Base-by-base conservation (phyloP, 2,329 filamentous ascomycete species). In the Teratosphaeria pseudoeucalypti region DNA sequence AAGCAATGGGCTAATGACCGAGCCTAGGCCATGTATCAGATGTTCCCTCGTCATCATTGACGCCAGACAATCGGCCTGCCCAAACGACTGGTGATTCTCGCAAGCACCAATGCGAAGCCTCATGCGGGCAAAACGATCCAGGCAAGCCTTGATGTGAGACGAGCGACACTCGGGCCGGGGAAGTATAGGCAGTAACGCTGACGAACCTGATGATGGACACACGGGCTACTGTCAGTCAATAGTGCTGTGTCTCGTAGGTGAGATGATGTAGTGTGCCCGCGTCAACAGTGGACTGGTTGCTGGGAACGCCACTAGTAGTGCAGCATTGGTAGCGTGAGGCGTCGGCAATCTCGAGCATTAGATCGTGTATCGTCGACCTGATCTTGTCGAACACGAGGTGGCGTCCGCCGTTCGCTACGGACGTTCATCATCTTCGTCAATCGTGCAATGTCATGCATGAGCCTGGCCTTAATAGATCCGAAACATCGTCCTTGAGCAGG, bases 101-200 rank as follows among this genome's bases (percentile, higher is more conserved):
- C 54, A 62, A 27, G 52, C 27, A 32, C 32, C 57, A 55, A 34
- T 52, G 54, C 55, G 55, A 57, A 55, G 60, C 57, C 55, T 37
- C 60, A 59, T 61, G 60, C 60, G 59, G 34, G 39, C 47, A 14
- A 52, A 52, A 43, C 55, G 60, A 61, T 59, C 57, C 59, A 59
- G 57, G 27, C 39, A 52, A 61, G 60, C 57, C 55, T 49, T 58
- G 54, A 39, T 57, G 60, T 61, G 52, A 47, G 54, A 61, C 60
- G 47, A 55, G 34, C 19, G 10, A 14, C 43, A 49, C 43, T 49
- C 9, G 43, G 43, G 43, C 43, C 43, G 43, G 43, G 43, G 43
- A 49, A 26, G 6, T n/a, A 49, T 49, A 49, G 43, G 43, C 43
- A 54, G 52, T 34, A 54, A 54, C 27, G 52, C 52, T 54, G 23